These are phyloP conservation scores for Metschnikowia matae DNA, from an alignment of 805 yeast species.

Conservation along the genomic window DNA sequence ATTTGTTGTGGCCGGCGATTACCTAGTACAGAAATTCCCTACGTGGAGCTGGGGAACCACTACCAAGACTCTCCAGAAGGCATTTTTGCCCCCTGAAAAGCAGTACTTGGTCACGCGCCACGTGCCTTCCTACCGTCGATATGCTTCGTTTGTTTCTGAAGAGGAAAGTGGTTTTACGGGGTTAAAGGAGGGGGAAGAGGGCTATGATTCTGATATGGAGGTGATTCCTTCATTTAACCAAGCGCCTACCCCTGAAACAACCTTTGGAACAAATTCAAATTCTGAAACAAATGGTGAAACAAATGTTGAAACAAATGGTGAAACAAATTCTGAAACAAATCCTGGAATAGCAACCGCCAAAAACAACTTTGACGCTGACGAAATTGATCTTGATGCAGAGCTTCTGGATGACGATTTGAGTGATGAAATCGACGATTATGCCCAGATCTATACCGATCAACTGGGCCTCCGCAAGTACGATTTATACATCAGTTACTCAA, in stretches of 20 bases:
- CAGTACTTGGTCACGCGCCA: conserved; percentile 85
- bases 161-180: background rate
- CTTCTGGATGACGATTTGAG: conserved; percentile 21
- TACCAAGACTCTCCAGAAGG: conserved; percentile 41
- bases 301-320: too few species aligned
- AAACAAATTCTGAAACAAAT: too few species aligned
- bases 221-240: background rate
- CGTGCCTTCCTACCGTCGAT: conserved; percentile 76
- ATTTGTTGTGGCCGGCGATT: conserved; percentile 92
- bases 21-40: conserved; percentile 84
- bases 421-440: conserved; percentile 31
- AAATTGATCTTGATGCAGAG: conserved; percentile 28
- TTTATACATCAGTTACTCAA: conserved; percentile 85
- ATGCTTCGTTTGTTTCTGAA: conserved; percentile 9
- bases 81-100: conserved; percentile 79
- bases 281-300: too few species aligned
- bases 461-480: conserved; percentile 66
- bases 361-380: conserved; percentile 17
- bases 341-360: too few species aligned
- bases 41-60: conserved; percentile 84
- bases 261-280: background rate
- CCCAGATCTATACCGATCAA: conserved; percentile 30
- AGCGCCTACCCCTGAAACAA: background rate
- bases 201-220: conserved; percentile 9
- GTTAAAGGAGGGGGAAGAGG: background rate